Conservation (phyloP, 2,329 filamentous ascomycete genomes). For the Graphiopsis chlorocephala region DNA sequence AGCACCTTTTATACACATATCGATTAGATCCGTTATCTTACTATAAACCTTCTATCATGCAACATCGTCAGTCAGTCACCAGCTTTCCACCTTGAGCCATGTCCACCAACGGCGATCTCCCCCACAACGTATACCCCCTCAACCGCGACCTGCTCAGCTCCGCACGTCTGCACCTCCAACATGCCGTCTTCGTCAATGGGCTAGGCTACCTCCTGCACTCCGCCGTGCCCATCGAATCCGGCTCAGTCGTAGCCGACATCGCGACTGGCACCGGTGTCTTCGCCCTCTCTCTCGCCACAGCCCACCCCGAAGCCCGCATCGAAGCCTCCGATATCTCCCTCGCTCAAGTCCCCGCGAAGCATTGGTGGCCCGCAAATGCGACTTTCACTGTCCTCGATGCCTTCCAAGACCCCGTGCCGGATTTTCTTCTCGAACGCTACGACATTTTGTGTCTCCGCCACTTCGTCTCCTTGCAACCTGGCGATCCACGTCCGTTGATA, state of each 20-base stretch:
- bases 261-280: constrained; percentile 23
- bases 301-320: constrained; percentile 15
- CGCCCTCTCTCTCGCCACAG: constrained; percentile 14
- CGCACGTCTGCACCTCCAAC: constrained; percentile 30
- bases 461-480: constrained; percentile 21
- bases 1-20: background rate
- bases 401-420: constrained; percentile 16
- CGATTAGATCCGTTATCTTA: background rate
- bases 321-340: constrained; percentile 27
- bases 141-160: constrained; percentile 21
- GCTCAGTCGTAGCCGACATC: constrained; percentile 22
- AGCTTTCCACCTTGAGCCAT: background rate
- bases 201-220: constrained; percentile 32
- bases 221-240: constrained; percentile 18
- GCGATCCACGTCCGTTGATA: constrained; percentile 24
- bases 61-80: background rate
- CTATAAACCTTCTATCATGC: too few species aligned
- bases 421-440: constrained; percentile 18
- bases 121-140: constrained; percentile 34
- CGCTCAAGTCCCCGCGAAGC: constrained; percentile 18
- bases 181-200: constrained; percentile 31
- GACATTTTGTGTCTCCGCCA: constrained; percentile 26
- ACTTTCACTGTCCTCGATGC: constrained; percentile 21
- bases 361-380: constrained; percentile 23
- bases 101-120: background rate